Conservation (phyloP, 1,139 yeast species). For the Candida frijolesensis region DNA sequence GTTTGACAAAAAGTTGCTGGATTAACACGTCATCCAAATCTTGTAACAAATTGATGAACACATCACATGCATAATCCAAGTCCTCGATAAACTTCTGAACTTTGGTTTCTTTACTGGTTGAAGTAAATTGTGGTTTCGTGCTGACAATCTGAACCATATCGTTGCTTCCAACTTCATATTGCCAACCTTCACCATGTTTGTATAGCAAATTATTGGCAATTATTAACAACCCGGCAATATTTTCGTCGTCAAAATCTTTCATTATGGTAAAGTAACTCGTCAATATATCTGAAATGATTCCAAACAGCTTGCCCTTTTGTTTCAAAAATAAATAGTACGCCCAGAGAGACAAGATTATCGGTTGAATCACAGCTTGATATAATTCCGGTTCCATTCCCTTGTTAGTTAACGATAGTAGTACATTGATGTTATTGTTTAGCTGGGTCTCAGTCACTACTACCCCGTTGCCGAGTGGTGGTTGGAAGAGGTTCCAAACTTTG, state of each 20-base stretch:
- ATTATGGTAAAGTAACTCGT: constrained; percentile 48
- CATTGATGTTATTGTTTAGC: constrained; percentile 66
- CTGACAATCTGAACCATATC: constrained; percentile 53
- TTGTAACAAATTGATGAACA: constrained; percentile 49
- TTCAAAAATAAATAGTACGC: constrained; percentile 55
- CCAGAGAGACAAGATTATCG: constrained; percentile 60
- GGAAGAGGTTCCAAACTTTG: constrained; percentile 46
- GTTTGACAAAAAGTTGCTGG: constrained; percentile 49
- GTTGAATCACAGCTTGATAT: constrained; percentile 42
- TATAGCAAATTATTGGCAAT: constrained; percentile 48
- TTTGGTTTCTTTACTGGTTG: constrained; percentile 22
- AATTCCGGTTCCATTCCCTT: constrained; percentile 49
- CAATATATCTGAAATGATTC: constrained; percentile 50
- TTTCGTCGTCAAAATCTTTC: constrained; percentile 26
- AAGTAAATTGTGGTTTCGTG: constrained; percentile 10
- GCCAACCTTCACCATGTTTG: constrained; percentile 52
- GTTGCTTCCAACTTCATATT: constrained; percentile 53
- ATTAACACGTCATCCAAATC: constrained; percentile 52
- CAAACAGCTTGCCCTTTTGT: constrained; percentile 37
- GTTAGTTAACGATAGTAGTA: constrained; percentile 61
- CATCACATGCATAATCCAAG: constrained; percentile 54
- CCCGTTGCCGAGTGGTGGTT: constrained; percentile 27
- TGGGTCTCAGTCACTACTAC: constrained; percentile 41
- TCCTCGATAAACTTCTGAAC: constrained; percentile 38
- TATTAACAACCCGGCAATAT: constrained; percentile 33